phyloP scores from a whole-genome alignment of 306 rosid species.

The Corylus americana region DNA sequence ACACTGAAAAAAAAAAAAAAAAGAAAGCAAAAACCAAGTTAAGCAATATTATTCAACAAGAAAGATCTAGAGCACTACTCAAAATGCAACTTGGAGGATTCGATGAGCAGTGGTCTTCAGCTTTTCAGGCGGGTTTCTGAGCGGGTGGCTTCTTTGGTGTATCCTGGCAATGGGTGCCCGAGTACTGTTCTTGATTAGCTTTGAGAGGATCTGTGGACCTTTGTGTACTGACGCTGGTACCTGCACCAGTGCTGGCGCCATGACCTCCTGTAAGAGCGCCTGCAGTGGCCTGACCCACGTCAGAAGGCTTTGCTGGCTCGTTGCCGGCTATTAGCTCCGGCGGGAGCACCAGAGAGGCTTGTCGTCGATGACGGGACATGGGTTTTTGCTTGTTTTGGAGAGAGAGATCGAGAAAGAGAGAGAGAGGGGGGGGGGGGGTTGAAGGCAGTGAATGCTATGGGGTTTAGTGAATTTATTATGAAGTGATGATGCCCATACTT shows the following conservation, averaged over 20 bases:
- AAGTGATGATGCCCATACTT: neutral
- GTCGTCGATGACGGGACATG: constrained; percentile 40
- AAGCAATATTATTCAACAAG: neutral
- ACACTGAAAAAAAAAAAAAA: neutral
- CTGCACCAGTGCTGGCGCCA: neutral
- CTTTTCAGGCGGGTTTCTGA: constrained; percentile 11
- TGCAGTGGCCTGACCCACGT: constrained; percentile 1
- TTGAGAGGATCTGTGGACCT: neutral
- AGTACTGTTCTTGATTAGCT: neutral
- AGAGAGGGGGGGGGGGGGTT: neutral
- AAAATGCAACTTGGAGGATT: neutral
- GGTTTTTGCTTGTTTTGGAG: neutral
- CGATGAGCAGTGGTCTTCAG: neutral
- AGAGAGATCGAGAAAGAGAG: constrained; percentile 1
- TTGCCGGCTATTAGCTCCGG: constrained; percentile 25
- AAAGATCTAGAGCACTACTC: neutral
- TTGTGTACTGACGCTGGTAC: neutral
- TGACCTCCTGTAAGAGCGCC: neutral
- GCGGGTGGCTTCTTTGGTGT: constrained; percentile 30
- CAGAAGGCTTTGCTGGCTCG: constrained; percentile 10
- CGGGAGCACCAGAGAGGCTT: constrained; percentile 25
- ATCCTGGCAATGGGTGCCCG: constrained; percentile 1
- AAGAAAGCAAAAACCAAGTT: neutral
- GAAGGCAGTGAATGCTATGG: constrained; percentile 1
- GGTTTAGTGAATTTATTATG: constrained; percentile 13